These are phyloP conservation scores for Bolboschoenus planiculmis DNA, from an alignment of 176 grass and related monocot species.

Conservation along the genomic window DNA sequence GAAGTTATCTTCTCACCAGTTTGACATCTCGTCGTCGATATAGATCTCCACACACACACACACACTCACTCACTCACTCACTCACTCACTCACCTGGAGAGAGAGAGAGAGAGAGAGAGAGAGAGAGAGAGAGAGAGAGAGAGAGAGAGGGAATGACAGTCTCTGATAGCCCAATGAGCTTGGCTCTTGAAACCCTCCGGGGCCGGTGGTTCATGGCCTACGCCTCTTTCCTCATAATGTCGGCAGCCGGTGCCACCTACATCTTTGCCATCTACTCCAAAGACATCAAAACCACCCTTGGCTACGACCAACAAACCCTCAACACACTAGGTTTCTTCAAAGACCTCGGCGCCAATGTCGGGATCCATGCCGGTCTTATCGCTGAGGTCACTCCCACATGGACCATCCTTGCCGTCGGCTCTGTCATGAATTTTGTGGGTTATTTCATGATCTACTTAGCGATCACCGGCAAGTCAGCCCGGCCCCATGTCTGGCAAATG, in stretches of 20 bases:
- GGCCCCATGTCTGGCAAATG: constrained; percentile 58
- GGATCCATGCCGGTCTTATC: constrained; percentile 52
- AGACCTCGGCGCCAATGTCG: constrained; percentile 67
- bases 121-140: not conserved
- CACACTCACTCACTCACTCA: not conserved
- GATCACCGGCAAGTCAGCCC: constrained; percentile 28
- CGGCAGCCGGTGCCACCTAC: constrained; percentile 58
- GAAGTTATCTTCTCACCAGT: not conserved
- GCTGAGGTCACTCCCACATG: constrained; percentile 58
- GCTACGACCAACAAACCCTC: constrained; percentile 72
- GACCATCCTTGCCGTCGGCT: constrained; percentile 41
- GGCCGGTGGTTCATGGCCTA: constrained; percentile 85
- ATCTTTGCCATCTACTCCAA: constrained; percentile 73
- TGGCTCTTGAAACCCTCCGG: constrained; percentile 29
- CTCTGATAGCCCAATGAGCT: not conserved
- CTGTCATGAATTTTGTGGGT: constrained; percentile 61
- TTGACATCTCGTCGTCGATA: not conserved
- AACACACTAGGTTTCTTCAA: constrained; percentile 86
- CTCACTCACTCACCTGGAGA: not conserved
- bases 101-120: not conserved
- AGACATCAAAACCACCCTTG: constrained; percentile 55
- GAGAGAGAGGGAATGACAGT: not conserved
- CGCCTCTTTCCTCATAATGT: constrained; percentile 61
- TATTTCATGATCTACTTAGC: constrained; percentile 81
- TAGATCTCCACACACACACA: not conserved